Evolutionary conservation across 2,329 filamentous ascomycete genomes (phyloP).

Genomic region (Huntiella omanensis): DNA sequence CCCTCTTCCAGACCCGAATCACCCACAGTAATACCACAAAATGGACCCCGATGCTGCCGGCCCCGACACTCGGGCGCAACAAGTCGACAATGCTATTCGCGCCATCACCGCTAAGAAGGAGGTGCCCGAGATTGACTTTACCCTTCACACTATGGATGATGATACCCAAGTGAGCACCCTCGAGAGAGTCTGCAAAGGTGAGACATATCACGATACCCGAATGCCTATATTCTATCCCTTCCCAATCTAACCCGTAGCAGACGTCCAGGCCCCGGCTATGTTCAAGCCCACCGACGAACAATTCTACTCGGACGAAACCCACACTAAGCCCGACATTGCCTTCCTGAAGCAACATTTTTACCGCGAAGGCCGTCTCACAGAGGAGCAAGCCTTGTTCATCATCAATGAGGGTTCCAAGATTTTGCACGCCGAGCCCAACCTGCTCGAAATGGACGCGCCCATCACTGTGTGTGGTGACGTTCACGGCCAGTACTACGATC

Average conservation of each 20-base stretch:
- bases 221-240: not conserved
- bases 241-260: conserved; percentile 28
- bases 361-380: conserved; percentile 85
- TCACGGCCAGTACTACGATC: conserved; percentile 95
- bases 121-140: conserved; percentile 94
- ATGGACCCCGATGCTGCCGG: conserved; percentile 30
- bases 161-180: conserved; percentile 83
- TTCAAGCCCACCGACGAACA: conserved; percentile 81
- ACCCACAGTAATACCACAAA: not conserved
- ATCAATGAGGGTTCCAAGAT: conserved; percentile 75
- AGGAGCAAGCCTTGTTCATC: conserved; percentile 95
- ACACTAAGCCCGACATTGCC: conserved; percentile 72
- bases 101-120: conserved; percentile 92
- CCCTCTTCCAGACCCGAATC: not conserved
- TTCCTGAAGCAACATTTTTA: conserved; percentile 99
- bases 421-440: conserved; percentile 75
- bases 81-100: conserved; percentile 77
- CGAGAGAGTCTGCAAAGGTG: conserved; percentile 98
- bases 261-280: conserved; percentile 94
- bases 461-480: conserved; percentile 98
- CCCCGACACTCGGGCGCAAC: conserved; percentile 32
- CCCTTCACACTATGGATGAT: conserved; percentile 96
- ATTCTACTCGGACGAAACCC: conserved; percentile 77
- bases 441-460: conserved; percentile 97
- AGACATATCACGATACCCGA: conserved; percentile 10